These are phyloP conservation scores for Penicillium manginii DNA, from an alignment of 495 filamentous ascomycete genomes.

Conservation along the genomic window DNA sequence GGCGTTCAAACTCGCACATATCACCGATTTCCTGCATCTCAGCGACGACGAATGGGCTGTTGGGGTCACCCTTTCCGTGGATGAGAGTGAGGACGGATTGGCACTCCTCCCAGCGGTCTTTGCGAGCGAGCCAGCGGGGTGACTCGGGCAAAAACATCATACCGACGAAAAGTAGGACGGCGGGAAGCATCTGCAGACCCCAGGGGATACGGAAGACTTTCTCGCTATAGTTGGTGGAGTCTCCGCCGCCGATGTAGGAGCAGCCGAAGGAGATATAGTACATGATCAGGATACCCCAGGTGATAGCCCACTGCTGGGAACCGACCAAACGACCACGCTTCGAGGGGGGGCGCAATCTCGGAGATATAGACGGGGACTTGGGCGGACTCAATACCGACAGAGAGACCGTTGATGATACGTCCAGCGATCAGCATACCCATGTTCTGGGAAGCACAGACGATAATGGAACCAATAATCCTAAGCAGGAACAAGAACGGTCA, in stretches of 20 bases:
- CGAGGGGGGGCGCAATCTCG: slow-evolving; percentile 71
- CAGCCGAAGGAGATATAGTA: slow-evolving; percentile 80
- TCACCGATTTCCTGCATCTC: slow-evolving; percentile 74
- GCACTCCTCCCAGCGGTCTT: slow-evolving; percentile 76
- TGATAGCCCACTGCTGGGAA: slow-evolving; percentile 80
- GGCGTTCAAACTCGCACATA: slow-evolving; percentile 69
- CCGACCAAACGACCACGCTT: slow-evolving; percentile 76
- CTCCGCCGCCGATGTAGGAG: slow-evolving; percentile 57
- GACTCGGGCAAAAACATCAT: slow-evolving; percentile 76
- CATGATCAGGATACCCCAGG: slow-evolving; percentile 85
- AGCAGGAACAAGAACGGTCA: background rate
- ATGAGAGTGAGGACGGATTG: slow-evolving; percentile 65
- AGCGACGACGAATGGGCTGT: slow-evolving; percentile 61
- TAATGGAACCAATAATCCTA: slow-evolving; percentile 65
- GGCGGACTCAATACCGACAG: slow-evolving; percentile 78
- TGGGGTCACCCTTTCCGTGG: slow-evolving; percentile 69
- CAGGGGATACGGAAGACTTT: slow-evolving; percentile 75
- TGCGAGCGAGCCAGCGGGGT: slow-evolving; percentile 76
- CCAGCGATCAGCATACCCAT: slow-evolving; percentile 75
- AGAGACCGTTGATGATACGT: slow-evolving; percentile 77
- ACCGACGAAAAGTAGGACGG: slow-evolving; percentile 63
- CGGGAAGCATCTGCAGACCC: slow-evolving; percentile 78
- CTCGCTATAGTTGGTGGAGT: slow-evolving; percentile 36
- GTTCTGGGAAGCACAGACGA: slow-evolving; percentile 74
- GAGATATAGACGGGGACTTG: slow-evolving; percentile 83